Percentiles rank a stretch among this genome's conserved stretches.
Evolutionary conservation across 495 filamentous ascomycete genomes (phyloP).

Genomic region (Corynascus novoguineensis): DNA sequence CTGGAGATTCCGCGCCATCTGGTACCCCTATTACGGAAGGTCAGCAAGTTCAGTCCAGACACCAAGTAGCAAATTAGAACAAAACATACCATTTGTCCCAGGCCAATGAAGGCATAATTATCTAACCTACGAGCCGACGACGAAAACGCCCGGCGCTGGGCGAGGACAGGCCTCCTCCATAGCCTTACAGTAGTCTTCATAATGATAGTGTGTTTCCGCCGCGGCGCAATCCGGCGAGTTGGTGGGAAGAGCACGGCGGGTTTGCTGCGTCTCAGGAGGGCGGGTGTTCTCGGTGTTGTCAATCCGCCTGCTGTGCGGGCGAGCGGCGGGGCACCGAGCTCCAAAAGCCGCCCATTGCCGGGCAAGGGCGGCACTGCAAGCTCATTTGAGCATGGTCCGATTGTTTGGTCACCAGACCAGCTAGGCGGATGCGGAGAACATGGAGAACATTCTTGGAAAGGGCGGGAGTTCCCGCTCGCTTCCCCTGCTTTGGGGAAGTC

Average conservation of each 20-base stretch:
- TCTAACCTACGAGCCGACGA: slow-evolving; percentile 49
- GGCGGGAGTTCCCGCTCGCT: slow-evolving; percentile 9
- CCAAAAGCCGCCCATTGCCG: slow-evolving; percentile 38
- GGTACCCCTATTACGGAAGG: slow-evolving; percentile 51
- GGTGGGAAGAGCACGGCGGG: background rate
- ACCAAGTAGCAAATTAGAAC: background rate
- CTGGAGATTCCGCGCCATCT: slow-evolving; percentile 85
- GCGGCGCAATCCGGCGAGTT: background rate
- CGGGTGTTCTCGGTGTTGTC: background rate
- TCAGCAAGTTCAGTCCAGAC: background rate
- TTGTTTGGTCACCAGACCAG: slow-evolving; percentile 12
- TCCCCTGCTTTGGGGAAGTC: background rate
- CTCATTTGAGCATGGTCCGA: slow-evolving; percentile 16
- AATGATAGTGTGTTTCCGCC: slow-evolving; percentile 3
- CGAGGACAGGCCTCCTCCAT: slow-evolving; percentile 25
- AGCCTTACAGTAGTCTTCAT: slow-evolving; percentile 33
- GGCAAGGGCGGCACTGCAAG: slow-evolving; percentile 4
- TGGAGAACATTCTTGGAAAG: background rate
- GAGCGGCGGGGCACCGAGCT: slow-evolving; percentile 8
- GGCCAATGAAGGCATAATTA: slow-evolving; percentile 77
- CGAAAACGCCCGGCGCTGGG: slow-evolving; percentile 51
- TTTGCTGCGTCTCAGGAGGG: background rate
- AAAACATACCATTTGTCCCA: slow-evolving; percentile 75
- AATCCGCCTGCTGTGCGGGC: slow-evolving; percentile 14
- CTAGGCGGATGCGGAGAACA: background rate